Conservation (phyloP, 345 rosid species). For the Lepidium africanum region DNA sequence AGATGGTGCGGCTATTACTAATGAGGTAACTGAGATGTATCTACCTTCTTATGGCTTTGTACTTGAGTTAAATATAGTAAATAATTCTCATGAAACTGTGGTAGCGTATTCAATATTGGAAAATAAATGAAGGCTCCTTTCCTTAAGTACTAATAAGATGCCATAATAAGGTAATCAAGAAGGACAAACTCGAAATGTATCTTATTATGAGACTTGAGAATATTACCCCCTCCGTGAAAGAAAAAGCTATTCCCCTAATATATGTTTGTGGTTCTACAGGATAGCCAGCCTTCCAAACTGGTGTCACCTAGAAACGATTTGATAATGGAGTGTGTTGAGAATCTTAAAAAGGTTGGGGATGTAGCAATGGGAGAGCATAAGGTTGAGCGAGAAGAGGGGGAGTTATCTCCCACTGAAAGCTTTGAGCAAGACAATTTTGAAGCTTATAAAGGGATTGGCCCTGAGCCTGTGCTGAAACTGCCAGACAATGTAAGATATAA, state of each 20-base stretch:
- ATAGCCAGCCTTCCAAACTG: conserved; percentile 36
- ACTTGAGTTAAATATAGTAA: conserved; percentile 1
- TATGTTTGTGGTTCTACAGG: conserved; percentile 37
- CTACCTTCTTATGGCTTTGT: neutral
- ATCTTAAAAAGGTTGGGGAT: conserved; percentile 39
- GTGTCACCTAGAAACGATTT: conserved; percentile 42
- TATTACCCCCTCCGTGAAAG: neutral
- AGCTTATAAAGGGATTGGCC: conserved; percentile 53
- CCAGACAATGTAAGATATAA: conserved; percentile 45
- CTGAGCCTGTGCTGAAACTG: conserved; percentile 42
- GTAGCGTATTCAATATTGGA: neutral
- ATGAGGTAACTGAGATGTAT: conserved; percentile 36
- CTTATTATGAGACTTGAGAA: neutral
- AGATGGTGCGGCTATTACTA: conserved; percentile 35
- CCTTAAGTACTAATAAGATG: neutral
- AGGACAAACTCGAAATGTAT: neutral
- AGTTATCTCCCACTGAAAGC: conserved; percentile 87
- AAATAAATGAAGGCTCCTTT: neutral
- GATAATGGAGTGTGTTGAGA: conserved; percentile 36
- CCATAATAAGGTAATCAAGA: neutral
- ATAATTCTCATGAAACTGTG: neutral
- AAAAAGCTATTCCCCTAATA: neutral
- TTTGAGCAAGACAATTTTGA: conserved; percentile 85
- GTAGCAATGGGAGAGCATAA: conserved; percentile 43
- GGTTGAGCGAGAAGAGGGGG: conserved; percentile 97